phyloP scores from a whole-genome alignment of 2,329 filamentous ascomycete genomes.

The Xylariaceae sp. region DNA sequence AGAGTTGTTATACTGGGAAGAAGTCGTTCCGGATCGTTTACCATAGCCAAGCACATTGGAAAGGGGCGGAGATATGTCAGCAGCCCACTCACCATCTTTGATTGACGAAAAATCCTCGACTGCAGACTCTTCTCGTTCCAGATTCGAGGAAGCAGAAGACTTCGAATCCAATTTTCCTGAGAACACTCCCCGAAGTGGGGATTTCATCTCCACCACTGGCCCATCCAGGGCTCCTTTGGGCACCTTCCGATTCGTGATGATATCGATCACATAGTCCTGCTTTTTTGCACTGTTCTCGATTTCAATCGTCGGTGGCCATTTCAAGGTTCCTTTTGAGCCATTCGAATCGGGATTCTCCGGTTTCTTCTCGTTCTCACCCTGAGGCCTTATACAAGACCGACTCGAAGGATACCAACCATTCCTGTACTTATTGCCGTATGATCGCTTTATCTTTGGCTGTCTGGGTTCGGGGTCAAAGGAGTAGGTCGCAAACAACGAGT shows the following conservation, averaged over 20 bases:
- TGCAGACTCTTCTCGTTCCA: slow-evolving; percentile 20
- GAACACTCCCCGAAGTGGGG: slow-evolving; percentile 31
- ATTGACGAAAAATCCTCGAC: slow-evolving; percentile 33
- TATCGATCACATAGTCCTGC: slow-evolving; percentile 46
- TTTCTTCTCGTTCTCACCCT: background rate
- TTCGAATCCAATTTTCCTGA: slow-evolving; percentile 35
- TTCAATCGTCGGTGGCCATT: background rate
- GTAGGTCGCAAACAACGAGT: background rate
- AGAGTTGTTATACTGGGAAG: slow-evolving; percentile 8
- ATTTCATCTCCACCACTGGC: slow-evolving; percentile 19
- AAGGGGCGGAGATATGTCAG: slow-evolving; percentile 9
- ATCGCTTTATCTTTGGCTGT: slow-evolving; percentile 13
- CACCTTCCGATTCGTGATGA: slow-evolving; percentile 54
- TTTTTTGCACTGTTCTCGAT: slow-evolving; percentile 11
- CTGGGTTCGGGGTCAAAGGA: slow-evolving; percentile 7
- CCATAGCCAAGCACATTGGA: background rate
- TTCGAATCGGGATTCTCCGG: background rate
- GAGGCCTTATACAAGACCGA: background rate
- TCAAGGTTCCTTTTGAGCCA: background rate
- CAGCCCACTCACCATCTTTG: slow-evolving; percentile 29
- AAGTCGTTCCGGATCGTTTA: background rate
- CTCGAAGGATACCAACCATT: slow-evolving; percentile 14
- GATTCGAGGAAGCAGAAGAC: slow-evolving; percentile 23
- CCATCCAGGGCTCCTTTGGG: slow-evolving; percentile 24
- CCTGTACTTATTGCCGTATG: slow-evolving; percentile 16